Conservation (phyloP, 305 asterid genomes). For the Solanum hybrid region DNA sequence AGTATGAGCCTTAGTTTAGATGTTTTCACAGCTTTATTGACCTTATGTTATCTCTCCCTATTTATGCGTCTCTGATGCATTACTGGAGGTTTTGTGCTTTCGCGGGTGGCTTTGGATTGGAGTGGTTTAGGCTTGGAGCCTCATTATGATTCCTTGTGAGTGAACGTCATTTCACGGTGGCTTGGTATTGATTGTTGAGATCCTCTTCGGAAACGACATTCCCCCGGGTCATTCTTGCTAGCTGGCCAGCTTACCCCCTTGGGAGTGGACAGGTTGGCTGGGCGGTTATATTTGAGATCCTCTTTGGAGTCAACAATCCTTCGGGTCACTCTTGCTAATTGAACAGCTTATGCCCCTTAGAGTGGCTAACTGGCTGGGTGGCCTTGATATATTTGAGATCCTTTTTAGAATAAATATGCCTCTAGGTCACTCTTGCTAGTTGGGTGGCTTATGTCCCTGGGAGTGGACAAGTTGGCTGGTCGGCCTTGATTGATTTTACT, state of each 20-base stretch:
- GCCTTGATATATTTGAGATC: background rate
- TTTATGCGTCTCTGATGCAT: background rate
- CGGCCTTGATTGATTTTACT: background rate
- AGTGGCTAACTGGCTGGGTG: background rate
- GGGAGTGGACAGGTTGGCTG: background rate
- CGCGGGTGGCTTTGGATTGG: background rate
- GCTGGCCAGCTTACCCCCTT: background rate
- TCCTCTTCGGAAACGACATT: background rate
- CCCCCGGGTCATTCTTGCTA: background rate
- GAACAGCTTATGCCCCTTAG: background rate
- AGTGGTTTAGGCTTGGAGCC: background rate
- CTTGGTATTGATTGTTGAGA: background rate
- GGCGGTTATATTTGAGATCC: background rate
- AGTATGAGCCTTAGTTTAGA: background rate
- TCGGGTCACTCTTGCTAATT: background rate
- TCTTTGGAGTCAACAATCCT: background rate
- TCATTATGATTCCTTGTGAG: background rate
- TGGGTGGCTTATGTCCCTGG: background rate
- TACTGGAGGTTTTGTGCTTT: background rate
- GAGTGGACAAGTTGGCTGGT: background rate
- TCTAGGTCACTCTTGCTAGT: background rate
- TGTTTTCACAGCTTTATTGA: background rate
- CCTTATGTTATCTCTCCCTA: background rate
- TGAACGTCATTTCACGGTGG: background rate
- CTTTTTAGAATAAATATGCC: background rate